Conservation (phyloP, 768 basidiomycete species). For the Leccinum uliginosum region DNA sequence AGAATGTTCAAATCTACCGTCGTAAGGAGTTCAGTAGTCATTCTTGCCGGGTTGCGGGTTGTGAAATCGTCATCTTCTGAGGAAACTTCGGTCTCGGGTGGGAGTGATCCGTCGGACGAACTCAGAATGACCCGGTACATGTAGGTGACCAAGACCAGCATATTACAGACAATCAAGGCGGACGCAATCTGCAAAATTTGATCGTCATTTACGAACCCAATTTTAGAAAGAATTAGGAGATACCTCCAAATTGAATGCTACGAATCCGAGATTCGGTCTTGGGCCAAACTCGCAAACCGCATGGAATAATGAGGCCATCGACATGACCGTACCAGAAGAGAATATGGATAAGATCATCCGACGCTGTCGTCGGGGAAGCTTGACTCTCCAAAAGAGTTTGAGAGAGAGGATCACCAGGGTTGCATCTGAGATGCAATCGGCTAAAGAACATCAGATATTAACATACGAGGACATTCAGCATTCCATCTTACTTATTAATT, state of each 20-base stretch:
- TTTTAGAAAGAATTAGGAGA: background rate
- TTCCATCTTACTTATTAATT: background rate
- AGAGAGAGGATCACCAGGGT: too few species aligned
- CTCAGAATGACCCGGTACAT: constrained; percentile 4
- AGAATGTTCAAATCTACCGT: constrained; percentile 8
- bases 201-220: background rate
- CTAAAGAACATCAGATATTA: background rate
- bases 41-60: background rate
- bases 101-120: background rate
- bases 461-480: background rate
- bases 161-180: constrained; percentile 8
- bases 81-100: constrained; percentile 1
- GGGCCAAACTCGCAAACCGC: background rate
- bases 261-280: too few species aligned
- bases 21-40: background rate
- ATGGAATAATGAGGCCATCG: background rate
- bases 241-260: background rate
- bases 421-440: too few species aligned
- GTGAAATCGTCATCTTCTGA: background rate
- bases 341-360: constrained; percentile 17
- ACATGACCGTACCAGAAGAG: constrained; percentile 8
- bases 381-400: constrained; percentile 11
- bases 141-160: constrained; percentile 14
- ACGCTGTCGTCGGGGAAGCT: constrained; percentile 12
- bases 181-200: background rate